These are phyloP conservation scores for Pterulicium gracile DNA, from an alignment of 1,284 basidiomycete genomes.

Conservation along the genomic window DNA sequence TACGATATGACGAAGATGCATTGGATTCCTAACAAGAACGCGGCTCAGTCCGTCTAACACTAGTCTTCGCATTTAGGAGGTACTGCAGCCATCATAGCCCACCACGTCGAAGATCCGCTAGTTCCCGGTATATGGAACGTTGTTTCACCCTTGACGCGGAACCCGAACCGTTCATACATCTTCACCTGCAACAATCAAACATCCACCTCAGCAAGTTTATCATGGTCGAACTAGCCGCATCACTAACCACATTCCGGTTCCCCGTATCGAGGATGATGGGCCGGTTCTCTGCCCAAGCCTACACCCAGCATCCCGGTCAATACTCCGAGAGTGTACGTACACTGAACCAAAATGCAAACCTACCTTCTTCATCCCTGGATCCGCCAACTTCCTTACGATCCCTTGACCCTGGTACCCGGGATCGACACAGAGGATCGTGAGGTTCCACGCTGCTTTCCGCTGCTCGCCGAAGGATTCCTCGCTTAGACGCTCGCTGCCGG, in stretches of 20 bases:
- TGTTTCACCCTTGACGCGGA: neutral
- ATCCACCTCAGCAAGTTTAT: too few species aligned
- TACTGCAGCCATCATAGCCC: too few species aligned
- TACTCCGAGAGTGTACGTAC: neutral
- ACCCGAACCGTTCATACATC: conserved; percentile 1
- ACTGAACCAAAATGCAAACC: too few species aligned
- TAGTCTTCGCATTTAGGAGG: too few species aligned
- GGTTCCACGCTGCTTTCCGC: neutral
- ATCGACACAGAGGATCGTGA: neutral
- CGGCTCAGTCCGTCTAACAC: too few species aligned
- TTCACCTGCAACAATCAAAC: too few species aligned
- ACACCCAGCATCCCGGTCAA: neutral
- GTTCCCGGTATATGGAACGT: too few species aligned
- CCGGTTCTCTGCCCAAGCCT: neutral
- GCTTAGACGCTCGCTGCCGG: too few species aligned
- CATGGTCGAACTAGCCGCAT: neutral
- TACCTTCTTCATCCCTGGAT: neutral
- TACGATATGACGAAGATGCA: too few species aligned
- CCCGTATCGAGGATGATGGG: neutral
- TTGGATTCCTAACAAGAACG: too few species aligned
- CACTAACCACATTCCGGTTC: neutral
- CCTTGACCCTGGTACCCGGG: neutral
- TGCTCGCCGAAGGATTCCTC: too few species aligned
- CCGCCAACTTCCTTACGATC: neutral
- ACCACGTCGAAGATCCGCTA: too few species aligned